These are phyloP conservation scores for Begonia peltatifolia DNA, from an alignment of 306 rosid species.

Conservation along the genomic window DNA sequence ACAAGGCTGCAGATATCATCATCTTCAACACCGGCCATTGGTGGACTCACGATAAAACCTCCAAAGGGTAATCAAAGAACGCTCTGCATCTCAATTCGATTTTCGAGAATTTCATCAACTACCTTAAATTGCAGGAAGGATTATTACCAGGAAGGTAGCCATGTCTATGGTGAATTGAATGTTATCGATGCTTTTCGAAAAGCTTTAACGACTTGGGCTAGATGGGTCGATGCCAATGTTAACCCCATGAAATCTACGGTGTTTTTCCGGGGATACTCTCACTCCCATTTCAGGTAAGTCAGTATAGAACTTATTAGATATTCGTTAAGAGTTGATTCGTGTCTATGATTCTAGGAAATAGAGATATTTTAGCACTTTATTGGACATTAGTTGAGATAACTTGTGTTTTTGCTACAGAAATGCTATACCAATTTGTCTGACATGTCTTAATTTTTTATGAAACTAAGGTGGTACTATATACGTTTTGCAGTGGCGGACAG, in stretches of 20 bases:
- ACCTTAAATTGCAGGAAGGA: slow-evolving; percentile 44
- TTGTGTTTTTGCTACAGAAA: too few species aligned
- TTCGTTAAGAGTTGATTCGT: too few species aligned
- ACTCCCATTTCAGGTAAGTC: slow-evolving; percentile 54
- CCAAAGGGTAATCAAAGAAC: slow-evolving; percentile 48
- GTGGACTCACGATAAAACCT: slow-evolving; percentile 98
- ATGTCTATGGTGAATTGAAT: slow-evolving; percentile 64
- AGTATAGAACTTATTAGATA: too few species aligned
- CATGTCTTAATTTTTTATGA: too few species aligned
- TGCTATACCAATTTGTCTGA: too few species aligned
- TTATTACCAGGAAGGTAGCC: slow-evolving; percentile 97
- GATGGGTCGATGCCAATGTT: slow-evolving; percentile 38
- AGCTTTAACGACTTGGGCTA: slow-evolving; percentile 57
- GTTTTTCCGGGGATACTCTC: slow-evolving; percentile 59
- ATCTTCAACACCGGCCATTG: slow-evolving; percentile 95
- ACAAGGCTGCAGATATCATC: slow-evolving; percentile 69
- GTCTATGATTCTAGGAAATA: too few species aligned
- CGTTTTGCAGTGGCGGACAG: slow-evolving; percentile 68
- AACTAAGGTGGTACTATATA: not conserved
- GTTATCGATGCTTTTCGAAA: slow-evolving; percentile 59
- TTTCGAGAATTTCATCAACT: not conserved
- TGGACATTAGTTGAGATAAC: too few species aligned
- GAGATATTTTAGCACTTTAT: too few species aligned
- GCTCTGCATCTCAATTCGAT: not conserved
- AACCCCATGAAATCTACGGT: slow-evolving; percentile 33